Percentiles rank a stretch among this genome's conserved stretches.
These are phyloP conservation scores for Aegilops tauschii DNA, from an alignment of 176 grass and related monocot genomes.

Conservation along the genomic window DNA sequence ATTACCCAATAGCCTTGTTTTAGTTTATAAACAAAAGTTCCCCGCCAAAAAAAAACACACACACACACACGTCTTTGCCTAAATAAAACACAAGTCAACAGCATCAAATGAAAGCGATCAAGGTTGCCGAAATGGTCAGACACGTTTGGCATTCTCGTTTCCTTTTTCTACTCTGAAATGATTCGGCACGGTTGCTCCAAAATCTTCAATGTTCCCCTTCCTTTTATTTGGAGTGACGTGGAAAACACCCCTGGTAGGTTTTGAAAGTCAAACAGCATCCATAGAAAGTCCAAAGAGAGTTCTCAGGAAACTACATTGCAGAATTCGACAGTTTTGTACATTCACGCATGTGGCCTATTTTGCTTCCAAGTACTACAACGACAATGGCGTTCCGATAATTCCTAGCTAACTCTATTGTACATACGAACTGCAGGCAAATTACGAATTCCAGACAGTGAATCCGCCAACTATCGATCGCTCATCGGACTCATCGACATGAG, in stretches of 20 bases:
- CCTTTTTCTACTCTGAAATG: too few species aligned
- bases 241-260: not conserved
- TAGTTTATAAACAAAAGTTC: not conserved
- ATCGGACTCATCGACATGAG: slow-evolving; percentile 57
- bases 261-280: not conserved
- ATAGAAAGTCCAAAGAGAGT: not conserved
- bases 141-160: too few species aligned
- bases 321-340: too few species aligned
- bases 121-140: too few species aligned
- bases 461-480: slow-evolving; percentile 48
- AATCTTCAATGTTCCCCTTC: too few species aligned
- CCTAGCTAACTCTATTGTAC: not conserved
- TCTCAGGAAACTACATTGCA: not conserved
- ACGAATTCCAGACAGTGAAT: slow-evolving; percentile 38
- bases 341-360: not conserved
- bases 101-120: too few species aligned
- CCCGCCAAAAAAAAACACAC: too few species aligned
- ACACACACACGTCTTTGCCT: too few species aligned
- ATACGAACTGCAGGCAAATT: slow-evolving; percentile 37
- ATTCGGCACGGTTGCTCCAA: too few species aligned
- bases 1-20: not conserved
- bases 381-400: too few species aligned
- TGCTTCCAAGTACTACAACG: too few species aligned
- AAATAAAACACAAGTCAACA: too few species aligned
- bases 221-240: not conserved